phyloP scores from a whole-genome alignment of 139 green algal genomes.

The Medakamo hakoo region DNA sequence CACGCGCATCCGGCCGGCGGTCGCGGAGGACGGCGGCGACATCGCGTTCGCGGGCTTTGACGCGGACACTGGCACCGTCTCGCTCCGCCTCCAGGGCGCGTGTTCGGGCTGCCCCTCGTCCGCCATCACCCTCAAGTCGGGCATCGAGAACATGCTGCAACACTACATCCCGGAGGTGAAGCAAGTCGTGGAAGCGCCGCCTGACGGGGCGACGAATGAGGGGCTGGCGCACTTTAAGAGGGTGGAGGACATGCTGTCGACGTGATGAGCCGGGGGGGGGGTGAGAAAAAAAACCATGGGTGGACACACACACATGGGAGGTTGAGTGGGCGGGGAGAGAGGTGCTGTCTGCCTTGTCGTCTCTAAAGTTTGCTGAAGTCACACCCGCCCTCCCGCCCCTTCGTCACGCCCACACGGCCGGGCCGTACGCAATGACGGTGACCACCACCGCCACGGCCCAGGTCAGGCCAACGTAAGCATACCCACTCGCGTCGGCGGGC shows the following conservation, averaged over 20 bases:
- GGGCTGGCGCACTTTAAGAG: slow-evolving; percentile 47
- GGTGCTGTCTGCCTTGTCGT: background rate
- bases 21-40: slow-evolving; percentile 90
- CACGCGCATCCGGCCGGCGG: slow-evolving; percentile 89
- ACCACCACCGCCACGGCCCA: background rate
- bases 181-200: slow-evolving; percentile 34
- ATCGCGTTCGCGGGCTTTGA: slow-evolving; percentile 85
- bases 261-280: slow-evolving; percentile 12
- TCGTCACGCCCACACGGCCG: background rate
- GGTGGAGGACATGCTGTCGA: slow-evolving; percentile 52
- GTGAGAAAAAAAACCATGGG: too few relatives aligned
- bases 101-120: slow-evolving; percentile 87
- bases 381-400: background rate
- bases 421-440: background rate
- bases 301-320: background rate
- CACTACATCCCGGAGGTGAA: slow-evolving; percentile 82
- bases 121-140: slow-evolving; percentile 86
- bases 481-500: background rate
- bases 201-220: slow-evolving; percentile 54
- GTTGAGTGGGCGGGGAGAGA: background rate
- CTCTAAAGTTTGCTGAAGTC: background rate
- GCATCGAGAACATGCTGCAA: slow-evolving; percentile 99
- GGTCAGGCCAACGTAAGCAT: background rate
- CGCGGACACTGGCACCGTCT: slow-evolving; percentile 64
- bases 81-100: slow-evolving; percentile 72